Evolutionary conservation across 176 grass and related monocot genomes (phyloP), one percentile per base, ranked within the genome.

Genomic region (Raddia distichophylla): DNA sequence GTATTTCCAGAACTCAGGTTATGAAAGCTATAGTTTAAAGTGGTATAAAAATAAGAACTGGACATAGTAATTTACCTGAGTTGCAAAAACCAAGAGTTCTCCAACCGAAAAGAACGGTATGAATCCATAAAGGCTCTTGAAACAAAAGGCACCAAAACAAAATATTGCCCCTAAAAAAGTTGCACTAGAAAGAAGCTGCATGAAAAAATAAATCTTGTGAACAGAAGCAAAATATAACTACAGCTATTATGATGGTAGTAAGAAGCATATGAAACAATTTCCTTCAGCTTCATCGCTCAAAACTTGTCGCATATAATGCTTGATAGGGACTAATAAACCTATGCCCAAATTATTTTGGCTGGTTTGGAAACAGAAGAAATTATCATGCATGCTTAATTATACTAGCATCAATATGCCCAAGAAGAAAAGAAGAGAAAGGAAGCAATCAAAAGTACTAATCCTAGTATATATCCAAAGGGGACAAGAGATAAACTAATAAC

Each of bases 121-220:
- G 84, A 95, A 99, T 70, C 96, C 96, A 75, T 91, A 99, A 27
- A 99, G 96, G 87, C 93, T 99, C 86, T 84, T 95, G 86, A 99
- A 99, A 85, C 96, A 99, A 86, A 99, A 99, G 45, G 96, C 91
- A 40, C 89, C 44, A 58, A 99, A 99, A 88, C 96, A 99, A 89
- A 93, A 99, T 91, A 95, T 86, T 54, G 91, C 96, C 76, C 96
- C 96, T 1, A 99, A 17, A 88, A 99, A 91, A 66, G 96, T 99
- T 17, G 93, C 91, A 17, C 79, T 85, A 87, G 96, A 91, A 76
- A 99, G 90, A 91, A 99, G 86, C 96, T 99, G 78, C 83, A 82
- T 17, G 22, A 61, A 72, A 72, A 72, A 77, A 70, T n/a, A 80
- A 79, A 46, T 67, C 40, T 17, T 17, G 60, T 78, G 64, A 80